Percentiles rank a stretch among this genome's conserved stretches.
These are phyloP conservation scores for Baorangia bicolor DNA, from an alignment of 768 basidiomycete species.

Conservation along the genomic window DNA sequence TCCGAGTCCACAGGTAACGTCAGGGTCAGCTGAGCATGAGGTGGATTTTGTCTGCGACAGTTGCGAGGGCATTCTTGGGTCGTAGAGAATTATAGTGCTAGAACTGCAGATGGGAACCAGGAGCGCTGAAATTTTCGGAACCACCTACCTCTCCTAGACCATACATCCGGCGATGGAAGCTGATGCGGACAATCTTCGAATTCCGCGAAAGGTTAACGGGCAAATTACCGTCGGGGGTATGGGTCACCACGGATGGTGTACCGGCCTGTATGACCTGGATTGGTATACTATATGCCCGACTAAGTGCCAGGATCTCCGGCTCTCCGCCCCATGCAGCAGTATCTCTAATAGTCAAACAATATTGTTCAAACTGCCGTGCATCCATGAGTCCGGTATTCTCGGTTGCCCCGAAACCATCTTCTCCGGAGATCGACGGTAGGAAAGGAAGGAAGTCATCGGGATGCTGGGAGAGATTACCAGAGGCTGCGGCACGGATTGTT, in stretches of 20 bases:
- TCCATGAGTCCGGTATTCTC: constrained; percentile 70
- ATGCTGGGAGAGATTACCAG: constrained; percentile 79
- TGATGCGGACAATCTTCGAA: constrained; percentile 61
- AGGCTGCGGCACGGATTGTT: constrained; percentile 64
- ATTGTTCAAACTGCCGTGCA: constrained; percentile 58
- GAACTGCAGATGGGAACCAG: constrained; percentile 4
- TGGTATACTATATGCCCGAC: constrained; percentile 74
- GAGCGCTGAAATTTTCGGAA: not conserved
- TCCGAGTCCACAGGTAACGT: not conserved
- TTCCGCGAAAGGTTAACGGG: constrained; percentile 27
- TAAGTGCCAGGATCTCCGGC: constrained; percentile 91
- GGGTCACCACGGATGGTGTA: constrained; percentile 79
- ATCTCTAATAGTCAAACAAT: constrained; percentile 75
- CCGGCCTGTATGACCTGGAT: constrained; percentile 91
- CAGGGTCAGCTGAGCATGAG: constrained; percentile 27
- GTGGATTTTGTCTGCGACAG: constrained; percentile 33
- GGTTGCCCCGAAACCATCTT: constrained; percentile 63
- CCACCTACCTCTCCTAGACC: constrained; percentile 88
- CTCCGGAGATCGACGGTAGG: constrained; percentile 70
- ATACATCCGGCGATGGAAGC: constrained; percentile 93
- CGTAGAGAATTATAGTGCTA: constrained; percentile 90
- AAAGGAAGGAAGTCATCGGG: constrained; percentile 93
- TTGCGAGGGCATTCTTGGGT: constrained; percentile 41
- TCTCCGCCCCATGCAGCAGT: constrained; percentile 98
- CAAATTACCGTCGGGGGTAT: constrained; percentile 52